Percentiles rank a stretch among this genome's conserved stretches.
phyloP scores from a whole-genome alignment of 805 yeast species.

The Candida pini region DNA sequence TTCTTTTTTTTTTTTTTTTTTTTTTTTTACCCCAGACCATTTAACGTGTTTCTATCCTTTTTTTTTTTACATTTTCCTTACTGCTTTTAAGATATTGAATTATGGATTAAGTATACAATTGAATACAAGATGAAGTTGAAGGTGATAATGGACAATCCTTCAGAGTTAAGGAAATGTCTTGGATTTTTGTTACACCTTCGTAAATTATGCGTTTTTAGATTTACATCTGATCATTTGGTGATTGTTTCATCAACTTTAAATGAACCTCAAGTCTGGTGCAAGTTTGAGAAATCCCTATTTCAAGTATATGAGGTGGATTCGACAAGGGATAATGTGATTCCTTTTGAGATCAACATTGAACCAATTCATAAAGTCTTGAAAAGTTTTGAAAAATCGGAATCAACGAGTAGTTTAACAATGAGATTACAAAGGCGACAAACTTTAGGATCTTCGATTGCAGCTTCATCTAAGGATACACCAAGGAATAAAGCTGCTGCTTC shows the following conservation, averaged over 20 bases:
- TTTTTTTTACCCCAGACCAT: too few relatives aligned
- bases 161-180: slow-evolving; percentile 19
- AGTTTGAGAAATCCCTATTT: slow-evolving; percentile 42
- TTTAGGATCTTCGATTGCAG: slow-evolving; percentile 5
- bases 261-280: slow-evolving; percentile 70
- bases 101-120: not conserved
- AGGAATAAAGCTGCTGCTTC: slow-evolving; percentile 37
- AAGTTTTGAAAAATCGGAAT: slow-evolving; percentile 49
- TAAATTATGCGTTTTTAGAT: slow-evolving; percentile 50
- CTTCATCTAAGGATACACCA: not conserved
- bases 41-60: not conserved
- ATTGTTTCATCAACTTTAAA: slow-evolving; percentile 46
- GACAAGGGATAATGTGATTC: slow-evolving; percentile 46
- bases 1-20: slow-evolving; percentile 1
- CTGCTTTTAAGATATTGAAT: not conserved
- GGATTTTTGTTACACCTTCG: slow-evolving; percentile 35
- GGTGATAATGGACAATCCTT: slow-evolving; percentile 17
- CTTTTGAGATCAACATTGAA: slow-evolving; percentile 59
- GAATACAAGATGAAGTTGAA: slow-evolving; percentile 23
- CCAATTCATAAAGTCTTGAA: slow-evolving; percentile 51
- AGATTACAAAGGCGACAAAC: slow-evolving; percentile 41
- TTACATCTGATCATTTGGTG: slow-evolving; percentile 43
- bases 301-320: slow-evolving; percentile 47
- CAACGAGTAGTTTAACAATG: slow-evolving; percentile 41
- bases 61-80: not conserved